Conservation (phyloP, 2,329 filamentous ascomycete genomes). For the Pyricularia sp. region DNA sequence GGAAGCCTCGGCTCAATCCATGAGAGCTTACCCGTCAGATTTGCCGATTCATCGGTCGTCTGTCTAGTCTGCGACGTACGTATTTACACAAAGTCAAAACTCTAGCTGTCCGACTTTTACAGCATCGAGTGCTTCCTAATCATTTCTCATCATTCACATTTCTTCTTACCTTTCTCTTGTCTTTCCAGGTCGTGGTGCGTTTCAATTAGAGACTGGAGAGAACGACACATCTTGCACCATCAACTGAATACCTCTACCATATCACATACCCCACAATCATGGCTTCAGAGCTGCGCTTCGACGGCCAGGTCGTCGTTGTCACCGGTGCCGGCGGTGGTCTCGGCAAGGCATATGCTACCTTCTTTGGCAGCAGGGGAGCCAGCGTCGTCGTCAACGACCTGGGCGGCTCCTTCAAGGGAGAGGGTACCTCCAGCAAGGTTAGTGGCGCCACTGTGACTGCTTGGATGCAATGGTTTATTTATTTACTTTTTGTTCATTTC, state of each 20-base stretch:
- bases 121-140: background rate
- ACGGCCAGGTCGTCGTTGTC: slow-evolving; percentile 82
- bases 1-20: slow-evolving; percentile 8
- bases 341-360: slow-evolving; percentile 74
- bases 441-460: slow-evolving; percentile 16
- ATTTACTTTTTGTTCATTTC: too few species aligned
- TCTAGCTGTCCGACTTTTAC: background rate
- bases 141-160: background rate
- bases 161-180: background rate
- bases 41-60: background rate
- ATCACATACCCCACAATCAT: slow-evolving; percentile 26
- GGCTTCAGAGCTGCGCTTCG: slow-evolving; percentile 64
- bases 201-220: background rate
- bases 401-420: slow-evolving; percentile 85
- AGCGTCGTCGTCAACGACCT: slow-evolving; percentile 83
- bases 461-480: too few species aligned
- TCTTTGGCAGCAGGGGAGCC: slow-evolving; percentile 82
- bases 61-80: background rate
- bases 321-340: slow-evolving; percentile 79
- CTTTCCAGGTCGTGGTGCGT: background rate
- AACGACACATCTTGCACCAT: background rate
- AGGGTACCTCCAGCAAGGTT: slow-evolving; percentile 81
- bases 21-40: background rate
- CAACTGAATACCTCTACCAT: background rate
- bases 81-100: background rate